Percentiles rank a stretch among this genome's conserved stretches.
phyloP scores from a whole-genome alignment of 345 rosid species.

The Eucalyptus grandis region DNA sequence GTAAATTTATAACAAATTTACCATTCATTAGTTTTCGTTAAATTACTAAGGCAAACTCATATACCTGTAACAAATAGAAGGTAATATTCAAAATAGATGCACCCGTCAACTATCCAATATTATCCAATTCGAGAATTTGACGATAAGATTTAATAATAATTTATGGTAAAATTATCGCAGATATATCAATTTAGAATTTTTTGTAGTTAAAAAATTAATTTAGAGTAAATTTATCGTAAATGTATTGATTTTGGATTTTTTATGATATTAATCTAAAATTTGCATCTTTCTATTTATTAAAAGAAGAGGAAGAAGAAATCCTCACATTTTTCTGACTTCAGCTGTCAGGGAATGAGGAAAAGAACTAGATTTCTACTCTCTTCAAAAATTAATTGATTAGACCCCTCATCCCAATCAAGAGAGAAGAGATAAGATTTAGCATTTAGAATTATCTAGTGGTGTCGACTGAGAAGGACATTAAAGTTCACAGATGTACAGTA shows the following conservation, averaged over 20 bases:
- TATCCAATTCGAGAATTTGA: no score
- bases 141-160: no score
- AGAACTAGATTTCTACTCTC: not conserved
- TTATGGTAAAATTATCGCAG: accelerated
- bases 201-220: no score
- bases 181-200: accelerated
- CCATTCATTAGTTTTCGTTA: no score
- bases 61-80: accelerated
- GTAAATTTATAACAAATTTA: no score
- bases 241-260: no score
- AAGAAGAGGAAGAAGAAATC: no score
- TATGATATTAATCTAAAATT: no score
- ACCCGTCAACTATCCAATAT: accelerated
- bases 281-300: no score
- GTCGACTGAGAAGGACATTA: not conserved
- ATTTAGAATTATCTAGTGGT: not conserved
- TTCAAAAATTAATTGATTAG: not conserved
- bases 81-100: no score
- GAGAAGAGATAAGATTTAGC: not conserved
- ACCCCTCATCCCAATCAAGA: not conserved
- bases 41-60: no score
- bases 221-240: accelerated
- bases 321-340: not conserved
- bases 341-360: not conserved
- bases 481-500: not conserved